phyloP scores from a whole-genome alignment of 2,329 filamentous ascomycete genomes.

The Ascochyta lentis region DNA sequence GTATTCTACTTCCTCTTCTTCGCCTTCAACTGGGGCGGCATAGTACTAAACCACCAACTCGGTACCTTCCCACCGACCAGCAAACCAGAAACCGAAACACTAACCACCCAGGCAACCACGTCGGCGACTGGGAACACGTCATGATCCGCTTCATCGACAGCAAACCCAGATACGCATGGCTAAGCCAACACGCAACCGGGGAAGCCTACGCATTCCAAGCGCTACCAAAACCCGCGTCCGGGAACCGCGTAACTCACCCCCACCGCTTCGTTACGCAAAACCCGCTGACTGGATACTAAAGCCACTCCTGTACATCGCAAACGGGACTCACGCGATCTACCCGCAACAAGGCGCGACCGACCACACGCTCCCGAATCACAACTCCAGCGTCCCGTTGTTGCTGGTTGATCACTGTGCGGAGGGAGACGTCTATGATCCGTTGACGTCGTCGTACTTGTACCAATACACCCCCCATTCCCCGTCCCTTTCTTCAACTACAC shows the following conservation, averaged over 20 bases:
- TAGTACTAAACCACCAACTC: constrained; percentile 50
- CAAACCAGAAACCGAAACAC: neutral
- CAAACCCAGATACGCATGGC: constrained; percentile 63
- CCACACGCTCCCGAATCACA: constrained; percentile 65
- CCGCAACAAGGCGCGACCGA: constrained; percentile 64
- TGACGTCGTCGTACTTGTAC: constrained; percentile 48
- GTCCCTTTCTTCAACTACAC: too few relatives aligned
- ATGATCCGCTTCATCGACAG: constrained; percentile 68
- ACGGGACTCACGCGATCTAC: constrained; percentile 69
- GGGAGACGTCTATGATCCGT: constrained; percentile 65
- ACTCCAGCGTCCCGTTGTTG: constrained; percentile 54
- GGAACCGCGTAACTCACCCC: constrained; percentile 46
- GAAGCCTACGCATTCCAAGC: constrained; percentile 65
- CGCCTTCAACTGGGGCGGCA: constrained; percentile 60
- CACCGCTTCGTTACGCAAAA: too few relatives aligned
- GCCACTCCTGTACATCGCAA: constrained; percentile 60
- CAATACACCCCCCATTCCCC: too few relatives aligned
- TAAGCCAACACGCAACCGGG: constrained; percentile 65
- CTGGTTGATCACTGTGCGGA: constrained; percentile 60
- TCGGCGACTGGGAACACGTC: constrained; percentile 70
- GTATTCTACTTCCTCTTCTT: constrained; percentile 68
- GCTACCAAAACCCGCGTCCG: constrained; percentile 57
- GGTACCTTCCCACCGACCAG: constrained; percentile 17
- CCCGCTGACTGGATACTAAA: neutral
- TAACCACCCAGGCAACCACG: constrained; percentile 55